Conservation (phyloP, 148 eudicot genomes). For the Camellia granthamiana region DNA sequence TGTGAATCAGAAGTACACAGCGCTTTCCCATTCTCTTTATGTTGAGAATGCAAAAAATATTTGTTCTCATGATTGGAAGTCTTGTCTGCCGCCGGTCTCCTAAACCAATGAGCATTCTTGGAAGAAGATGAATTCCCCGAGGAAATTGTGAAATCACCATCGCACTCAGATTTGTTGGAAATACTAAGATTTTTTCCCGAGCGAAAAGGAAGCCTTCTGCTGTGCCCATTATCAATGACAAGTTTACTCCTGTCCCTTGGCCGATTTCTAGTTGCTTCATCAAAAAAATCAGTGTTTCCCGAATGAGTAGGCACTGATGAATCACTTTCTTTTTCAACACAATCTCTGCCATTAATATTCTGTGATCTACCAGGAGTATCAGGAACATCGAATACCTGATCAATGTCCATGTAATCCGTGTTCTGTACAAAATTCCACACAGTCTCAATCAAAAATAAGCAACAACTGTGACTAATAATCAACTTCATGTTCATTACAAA, state of each 20-base stretch:
- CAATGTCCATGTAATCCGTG: conserved; percentile 52
- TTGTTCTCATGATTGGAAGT: conserved; percentile 21
- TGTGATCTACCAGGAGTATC: conserved; percentile 71
- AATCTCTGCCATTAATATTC: conserved; percentile 13
- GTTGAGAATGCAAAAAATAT: conserved; percentile 22
- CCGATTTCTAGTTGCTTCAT: conserved; percentile 24
- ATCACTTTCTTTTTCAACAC: conserved; percentile 13
- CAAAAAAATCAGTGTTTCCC: conserved; percentile 17
- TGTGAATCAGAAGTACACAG: conserved; percentile 22
- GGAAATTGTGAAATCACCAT: conserved; percentile 13
- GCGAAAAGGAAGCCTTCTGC: conserved; percentile 19
- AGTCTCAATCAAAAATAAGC: not conserved
- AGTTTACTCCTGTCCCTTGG: conserved; percentile 22
- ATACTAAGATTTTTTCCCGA: conserved; percentile 20
- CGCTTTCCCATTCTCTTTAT: conserved; percentile 27
- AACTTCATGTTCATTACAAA: not conserved
- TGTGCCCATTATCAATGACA: conserved; percentile 23
- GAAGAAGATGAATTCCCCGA: conserved; percentile 23
- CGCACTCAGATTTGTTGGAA: conserved; percentile 19
- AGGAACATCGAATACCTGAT: conserved; percentile 52
- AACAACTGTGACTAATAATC: not conserved
- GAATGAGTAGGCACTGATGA: conserved; percentile 25
- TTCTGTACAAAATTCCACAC: conserved; percentile 25
- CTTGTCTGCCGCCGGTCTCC: conserved; percentile 25
- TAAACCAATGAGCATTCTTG: conserved; percentile 28